Base-by-base conservation (phyloP, 2,329 filamentous ascomycete genomes). In the Sclerotinia subarctica region DNA sequence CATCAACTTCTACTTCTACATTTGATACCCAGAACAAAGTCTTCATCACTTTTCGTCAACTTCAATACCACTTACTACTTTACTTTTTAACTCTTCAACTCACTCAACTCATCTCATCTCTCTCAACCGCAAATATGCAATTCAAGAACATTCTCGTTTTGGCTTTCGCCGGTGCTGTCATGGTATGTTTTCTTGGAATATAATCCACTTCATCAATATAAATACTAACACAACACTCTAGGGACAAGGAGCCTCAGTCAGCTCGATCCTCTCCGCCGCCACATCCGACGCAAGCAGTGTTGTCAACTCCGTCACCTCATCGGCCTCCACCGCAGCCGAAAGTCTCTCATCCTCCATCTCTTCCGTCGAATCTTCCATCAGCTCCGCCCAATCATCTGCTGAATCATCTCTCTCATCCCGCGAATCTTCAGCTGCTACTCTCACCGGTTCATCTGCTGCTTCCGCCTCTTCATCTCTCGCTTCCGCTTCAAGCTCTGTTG, bases 121-220 rank as follows among this genome's bases (percentile, higher is more conserved):
- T 21, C n/a, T 35, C 57, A 29, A 60, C 56, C 64, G 56, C 64
- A 62, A 67, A 70, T n/a, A 76, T 76, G 74, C 74, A 76, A 70
- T 72, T 75, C 71, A 75, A 74, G 69, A 74, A 73, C 67, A 15
- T 71, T 44, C 21, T 72, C 68, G 59, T 76, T 58, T 68, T 75
- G 69, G 73, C 74, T 69, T 66, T 75, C 53, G 73, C 72, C 71
- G 70, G 70, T 35, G 59, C 69, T 32, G 72, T 71, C 57, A 56
- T 70, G 49, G 74, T 74, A 70, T 42, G 69, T 8, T 69, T 49
- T 5, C 52, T n/a, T 66, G 13, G 24, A 24, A 24, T 24, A 7
- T 13, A 38, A 42, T 26, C 17, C 10, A 24, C 0, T 3, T 26
- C 8, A 11, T 17, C 26, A 4, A 57, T 13, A 2, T 1, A 19